Conservation (phyloP, 345 rosid species). For the Citrus hindsii region DNA sequence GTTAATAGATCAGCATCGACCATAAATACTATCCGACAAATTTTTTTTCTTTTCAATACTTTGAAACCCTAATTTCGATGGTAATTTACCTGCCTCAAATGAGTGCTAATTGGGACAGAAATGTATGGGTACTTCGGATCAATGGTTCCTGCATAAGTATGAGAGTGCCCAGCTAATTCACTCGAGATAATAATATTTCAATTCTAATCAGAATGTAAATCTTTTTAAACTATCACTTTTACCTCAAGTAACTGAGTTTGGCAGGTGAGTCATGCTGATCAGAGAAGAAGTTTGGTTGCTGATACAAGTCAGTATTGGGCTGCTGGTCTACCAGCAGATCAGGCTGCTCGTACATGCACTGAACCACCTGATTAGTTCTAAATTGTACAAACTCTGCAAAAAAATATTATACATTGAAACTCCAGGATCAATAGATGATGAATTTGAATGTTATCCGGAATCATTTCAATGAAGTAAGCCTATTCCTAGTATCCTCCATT, state of each 20-base stretch:
- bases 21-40: background rate
- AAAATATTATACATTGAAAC: background rate
- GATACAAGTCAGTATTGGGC: slow-evolving; percentile 21
- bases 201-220: background rate
- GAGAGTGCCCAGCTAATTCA: background rate
- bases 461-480: background rate
- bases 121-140: slow-evolving; percentile 1
- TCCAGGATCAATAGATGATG: background rate
- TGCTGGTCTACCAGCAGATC: slow-evolving; percentile 22
- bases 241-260: slow-evolving; percentile 30
- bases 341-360: slow-evolving; percentile 22
- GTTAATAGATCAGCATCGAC: slow-evolving; percentile 4
- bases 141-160: slow-evolving; percentile 24
- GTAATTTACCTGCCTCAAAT: slow-evolving; percentile 20
- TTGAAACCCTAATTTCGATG: background rate
- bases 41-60: background rate
- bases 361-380: slow-evolving; percentile 26
- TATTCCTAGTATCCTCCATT: slow-evolving; percentile 27
- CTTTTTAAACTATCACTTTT: background rate
- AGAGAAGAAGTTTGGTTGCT: slow-evolving; percentile 23
- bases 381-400: slow-evolving; percentile 25
- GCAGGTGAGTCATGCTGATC: slow-evolving; percentile 20
- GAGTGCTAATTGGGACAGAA: slow-evolving; percentile 7
- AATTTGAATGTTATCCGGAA: background rate
- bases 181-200: background rate